Evolutionary conservation across 2,329 filamentous ascomycete genomes (phyloP), one percentile per base, ranked within the genome.

Genomic region (Geosmithia morbida): DNA sequence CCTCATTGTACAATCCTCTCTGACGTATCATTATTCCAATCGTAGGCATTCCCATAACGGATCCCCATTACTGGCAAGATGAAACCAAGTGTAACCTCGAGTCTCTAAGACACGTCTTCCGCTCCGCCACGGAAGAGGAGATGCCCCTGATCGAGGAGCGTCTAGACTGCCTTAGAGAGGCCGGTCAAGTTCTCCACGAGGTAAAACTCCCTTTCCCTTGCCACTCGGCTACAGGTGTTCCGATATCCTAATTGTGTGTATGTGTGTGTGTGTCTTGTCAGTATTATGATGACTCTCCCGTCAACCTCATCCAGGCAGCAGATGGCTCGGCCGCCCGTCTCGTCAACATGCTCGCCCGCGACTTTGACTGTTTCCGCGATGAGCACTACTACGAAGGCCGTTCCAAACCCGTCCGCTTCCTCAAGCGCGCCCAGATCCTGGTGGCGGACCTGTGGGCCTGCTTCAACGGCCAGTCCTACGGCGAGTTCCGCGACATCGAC

Each of bases 371-470:
- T 65, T 96, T 98, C 67, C 74, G 83, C 19, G 92, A 98, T 58
- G 84, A 89, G 59, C 77, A 81, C 48, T 64, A 59, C 3, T 95
- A 88, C 59, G 81, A 90, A 47, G 81, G 81, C 10, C 80, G 81
- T 43, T 75, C 72, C 48, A 74, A 72, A 52, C 74, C 70, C 7
- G 81, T 98, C 2, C 83, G 87, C 14, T 76, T 98, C 51, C 79
- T 95, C 59, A 98, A 98, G 66, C 81, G 94, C 11, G 89, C 92
- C 2, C 92, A 98, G 64, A 98, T 98, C 50, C 75, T 97, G 18
- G 89, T 94, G 2, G 94, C 94, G 19, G 92, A 98, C 62, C 62
- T 97, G 1, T 98, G 94, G 94, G 94, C 92, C 5, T 94, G 88
- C 52, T 97, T 97, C 61, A 79, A 90, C 47, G 88, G 87, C 43